Base-by-base conservation (phyloP, 177 flowering plant genomes). In the Telopea speciosissima region DNA sequence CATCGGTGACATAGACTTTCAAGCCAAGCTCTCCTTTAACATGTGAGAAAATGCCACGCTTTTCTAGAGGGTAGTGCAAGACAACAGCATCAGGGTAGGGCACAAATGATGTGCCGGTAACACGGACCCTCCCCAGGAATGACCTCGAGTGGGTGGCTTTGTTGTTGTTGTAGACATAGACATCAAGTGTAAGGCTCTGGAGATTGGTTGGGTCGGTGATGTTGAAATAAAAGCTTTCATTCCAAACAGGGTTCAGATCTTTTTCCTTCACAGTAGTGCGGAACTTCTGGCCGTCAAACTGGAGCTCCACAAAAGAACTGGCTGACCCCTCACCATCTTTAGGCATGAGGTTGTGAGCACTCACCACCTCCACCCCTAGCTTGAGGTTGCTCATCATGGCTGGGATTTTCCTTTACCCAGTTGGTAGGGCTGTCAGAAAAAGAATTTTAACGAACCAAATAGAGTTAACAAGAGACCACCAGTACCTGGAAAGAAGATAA, bases 241-340 rank as follows among this genome's bases (percentile, higher is more conserved):
- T 84, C 98, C 98, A 93, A 40, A 89, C 89, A n/a, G 98, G 98
- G 75, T 85, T 88, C 24, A 91, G 92, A 81, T 93, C 94, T 73
- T 85, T 90, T n/a, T 93, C 97, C 78, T 93, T 91, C 77, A 84
- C 65, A 5, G 91, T 88, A 56, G 94, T 87, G 1, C 96, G 90
- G 71, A 80, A 85, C 75, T 74, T 86, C 74, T 91, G 98, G 19
- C 86, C 86, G 68, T 93, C 97, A 72, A 91, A 93, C 70, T 70
- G 74, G 68, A 91, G 91, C 83, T 93, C 98, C 59, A 91, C 90
- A 70, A 78, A 87, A 36, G 97, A 73, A 71, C 82, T 90, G n/a
- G 94, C 83, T 6, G 98, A 86, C 22, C 97, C 96, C 21, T 83
- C 86, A 49, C 96, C 96, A 70, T 93, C 98, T 81, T 87, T 93